Evolutionary conservation across 352 stramenopile species (phyloP), one percentile per base, ranked within the genome.

Genomic region (Phytophthora foliorum): DNA sequence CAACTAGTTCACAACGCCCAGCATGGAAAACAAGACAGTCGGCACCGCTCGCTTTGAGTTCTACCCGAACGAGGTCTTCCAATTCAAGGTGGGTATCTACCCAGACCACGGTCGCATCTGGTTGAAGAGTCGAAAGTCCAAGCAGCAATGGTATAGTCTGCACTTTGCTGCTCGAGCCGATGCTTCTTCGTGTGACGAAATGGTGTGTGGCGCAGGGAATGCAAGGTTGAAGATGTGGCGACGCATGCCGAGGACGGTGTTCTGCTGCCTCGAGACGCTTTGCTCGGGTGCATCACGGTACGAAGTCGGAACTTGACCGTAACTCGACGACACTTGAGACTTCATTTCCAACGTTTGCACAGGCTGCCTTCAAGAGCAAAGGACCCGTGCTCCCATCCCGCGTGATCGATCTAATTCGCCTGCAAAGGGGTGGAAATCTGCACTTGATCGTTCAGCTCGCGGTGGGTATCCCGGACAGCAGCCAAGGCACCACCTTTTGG

Each of bases 81-180:
- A 25, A 6, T 60, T 60, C n/a, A 42, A 24, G 17, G 39, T 60
- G 39, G n/a, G 27, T 22, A 39, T 44, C 39, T 31, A 39, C 6
- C 4, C 13, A 4, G 27, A 41, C 10, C 39, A 51, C 21, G 53
- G 38, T n/a, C 36, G 36, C 27, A 60, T 52, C 22, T 60, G 53
- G 53, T 24, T 60, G 22, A 17, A 60, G 27, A 60, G 39, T 19
- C 36, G 39, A 41, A 36, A 41, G 24, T 51, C 53, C 11, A 60
- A 60, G 53, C 53, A 60, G 25, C 53, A 60, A 60, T 60, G 53
- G 53, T 60, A n/a, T 31, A 8, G 44, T 31, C 4, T 51, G 10
- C 3, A 17, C 14, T 4, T 50, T 60, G n/a, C 29, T 50, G 11
- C 19, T 51, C 38, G 31, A n/a, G 13, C 14, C 34, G 34, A n/a